A percentile compares a stretch with the other conserved stretches of the same genome.
Conservation (phyloP, 257 asterid species). For the Striga asiatica region DNA sequence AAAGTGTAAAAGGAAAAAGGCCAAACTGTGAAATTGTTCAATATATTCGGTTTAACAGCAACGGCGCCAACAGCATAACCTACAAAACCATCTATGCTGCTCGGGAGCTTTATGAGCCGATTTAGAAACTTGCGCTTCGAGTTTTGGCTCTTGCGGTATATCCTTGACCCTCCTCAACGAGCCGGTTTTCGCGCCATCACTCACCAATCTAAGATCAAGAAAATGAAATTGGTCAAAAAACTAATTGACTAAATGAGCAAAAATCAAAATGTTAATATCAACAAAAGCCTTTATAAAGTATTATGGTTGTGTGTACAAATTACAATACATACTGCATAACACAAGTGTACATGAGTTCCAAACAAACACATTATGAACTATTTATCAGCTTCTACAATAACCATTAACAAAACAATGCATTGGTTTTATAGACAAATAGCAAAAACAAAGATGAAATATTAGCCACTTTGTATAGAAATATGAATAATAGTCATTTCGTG, state of each 20-base stretch:
- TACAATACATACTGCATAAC: too few relatives aligned
- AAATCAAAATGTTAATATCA: background rate
- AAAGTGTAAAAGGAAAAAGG: background rate
- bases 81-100: constrained; percentile 18
- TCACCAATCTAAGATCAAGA: constrained; percentile 31
- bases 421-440: too few relatives aligned
- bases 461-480: too few relatives aligned
- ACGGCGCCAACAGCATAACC: constrained; percentile 31
- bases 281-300: too few relatives aligned
- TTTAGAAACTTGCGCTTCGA: constrained; percentile 11
- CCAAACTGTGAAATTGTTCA: background rate
- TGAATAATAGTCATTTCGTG: too few relatives aligned
- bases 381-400: too few relatives aligned
- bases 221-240: background rate
- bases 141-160: constrained; percentile 21
- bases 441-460: too few relatives aligned
- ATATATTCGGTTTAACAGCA: constrained; percentile 28
- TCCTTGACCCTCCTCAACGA: constrained; percentile 22
- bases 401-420: too few relatives aligned
- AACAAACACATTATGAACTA: too few relatives aligned
- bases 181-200: constrained; percentile 20
- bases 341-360: background rate
- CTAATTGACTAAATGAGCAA: background rate
- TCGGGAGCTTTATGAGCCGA: constrained; percentile 9
- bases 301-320: too few relatives aligned